Evolutionary conservation across 352 stramenopile species (phyloP).

Genomic region (Globisporangium radiosum): DNA sequence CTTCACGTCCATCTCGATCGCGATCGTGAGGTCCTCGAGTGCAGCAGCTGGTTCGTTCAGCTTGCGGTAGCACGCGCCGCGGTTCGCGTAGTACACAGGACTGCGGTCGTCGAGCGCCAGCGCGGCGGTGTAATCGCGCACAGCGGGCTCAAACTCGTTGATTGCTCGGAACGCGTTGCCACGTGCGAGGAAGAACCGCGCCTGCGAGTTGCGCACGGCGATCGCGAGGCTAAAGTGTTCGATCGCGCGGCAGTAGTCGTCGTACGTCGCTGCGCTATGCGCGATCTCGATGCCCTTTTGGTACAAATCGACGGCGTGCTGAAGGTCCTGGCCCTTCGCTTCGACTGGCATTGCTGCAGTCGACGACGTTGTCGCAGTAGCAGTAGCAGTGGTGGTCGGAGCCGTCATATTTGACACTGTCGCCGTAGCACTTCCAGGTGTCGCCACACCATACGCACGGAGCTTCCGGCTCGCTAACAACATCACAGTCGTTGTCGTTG

Average conservation of each 20-base stretch:
- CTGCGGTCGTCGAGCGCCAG: constrained; percentile 61
- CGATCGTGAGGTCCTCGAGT: constrained; percentile 62
- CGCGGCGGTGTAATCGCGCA: constrained; percentile 48
- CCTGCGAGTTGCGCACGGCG: constrained; percentile 55
- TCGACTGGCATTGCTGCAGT: constrained; percentile 18
- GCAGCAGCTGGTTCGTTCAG: constrained; percentile 45
- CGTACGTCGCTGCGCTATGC: constrained; percentile 40
- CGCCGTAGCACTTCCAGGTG: background rate
- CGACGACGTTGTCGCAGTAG: background rate
- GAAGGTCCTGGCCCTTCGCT: constrained; percentile 55
- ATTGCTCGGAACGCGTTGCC: constrained; percentile 70
- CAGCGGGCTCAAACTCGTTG: constrained; percentile 58
- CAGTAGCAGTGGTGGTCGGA: background rate
- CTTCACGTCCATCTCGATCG: constrained; percentile 65
- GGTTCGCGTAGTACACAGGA: constrained; percentile 67
- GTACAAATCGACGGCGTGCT: constrained; percentile 71
- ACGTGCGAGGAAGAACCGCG: constrained; percentile 66
- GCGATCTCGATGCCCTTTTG: constrained; percentile 68
- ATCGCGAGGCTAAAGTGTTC: constrained; percentile 74
- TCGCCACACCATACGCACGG: background rate
- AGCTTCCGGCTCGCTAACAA: background rate
- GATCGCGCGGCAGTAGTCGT: constrained; percentile 69
- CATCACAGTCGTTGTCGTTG: background rate
- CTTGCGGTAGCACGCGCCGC: constrained; percentile 68
- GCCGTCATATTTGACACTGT: constrained; percentile 1